Evolutionary conservation across 768 basidiomycete genomes (phyloP).

Genomic region (Leccinum obscurum): DNA sequence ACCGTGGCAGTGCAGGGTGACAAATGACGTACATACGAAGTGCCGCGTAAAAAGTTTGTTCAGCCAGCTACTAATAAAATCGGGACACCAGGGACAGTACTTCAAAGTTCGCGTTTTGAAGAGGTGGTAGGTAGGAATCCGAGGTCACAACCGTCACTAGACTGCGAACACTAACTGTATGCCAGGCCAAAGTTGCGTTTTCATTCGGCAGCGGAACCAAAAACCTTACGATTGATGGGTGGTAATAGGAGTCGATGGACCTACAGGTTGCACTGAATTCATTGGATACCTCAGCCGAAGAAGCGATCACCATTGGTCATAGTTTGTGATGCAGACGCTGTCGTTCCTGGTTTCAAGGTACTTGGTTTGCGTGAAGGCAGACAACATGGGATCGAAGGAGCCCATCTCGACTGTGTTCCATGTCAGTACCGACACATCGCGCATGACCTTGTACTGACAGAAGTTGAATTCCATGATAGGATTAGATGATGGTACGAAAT

Average conservation of each 20-base stretch:
- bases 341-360: slow-evolving; percentile 43
- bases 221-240: background rate
- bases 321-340: slow-evolving; percentile 35
- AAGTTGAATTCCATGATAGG: slow-evolving; percentile 15
- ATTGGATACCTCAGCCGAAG: slow-evolving; percentile 40
- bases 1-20: too few species aligned
- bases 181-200: too few species aligned
- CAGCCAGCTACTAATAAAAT: too few species aligned
- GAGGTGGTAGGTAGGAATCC: too few species aligned
- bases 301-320: slow-evolving; percentile 40
- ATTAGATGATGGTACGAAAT: slow-evolving; percentile 32
- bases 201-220: too few species aligned
- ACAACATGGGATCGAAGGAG: slow-evolving; percentile 42
- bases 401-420: slow-evolving; percentile 38
- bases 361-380: slow-evolving; percentile 46
- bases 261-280: slow-evolving; percentile 28
- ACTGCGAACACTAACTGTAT: too few species aligned
- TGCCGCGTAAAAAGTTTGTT: background rate
- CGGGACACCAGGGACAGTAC: too few species aligned
- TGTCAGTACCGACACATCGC: slow-evolving; percentile 1
- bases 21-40: background rate
- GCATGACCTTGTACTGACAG: slow-evolving; percentile 32
- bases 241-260: background rate
- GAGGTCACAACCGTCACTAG: too few species aligned
- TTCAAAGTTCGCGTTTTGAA: too few species aligned